A percentile compares a stretch with the other conserved stretches of the same genome.
phyloP scores from a whole-genome alignment of 768 basidiomycete genomes.

The Leucogyrophana mollusca region DNA sequence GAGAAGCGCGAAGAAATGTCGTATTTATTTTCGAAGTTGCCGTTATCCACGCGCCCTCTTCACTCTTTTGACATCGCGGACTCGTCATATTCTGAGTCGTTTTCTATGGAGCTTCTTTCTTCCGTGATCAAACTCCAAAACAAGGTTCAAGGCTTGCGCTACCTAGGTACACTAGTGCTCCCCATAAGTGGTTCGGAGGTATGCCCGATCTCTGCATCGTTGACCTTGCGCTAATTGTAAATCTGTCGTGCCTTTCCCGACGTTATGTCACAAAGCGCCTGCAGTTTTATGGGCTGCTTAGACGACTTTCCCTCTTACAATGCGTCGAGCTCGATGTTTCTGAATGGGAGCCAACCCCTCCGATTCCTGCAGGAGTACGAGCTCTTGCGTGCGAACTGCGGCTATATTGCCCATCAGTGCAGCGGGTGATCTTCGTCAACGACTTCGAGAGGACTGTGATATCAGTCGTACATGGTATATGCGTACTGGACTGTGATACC shows the following conservation, averaged over 20 bases:
- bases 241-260: slow-evolving; percentile 3
- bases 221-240: no score
- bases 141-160: slow-evolving; percentile 42
- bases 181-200: slow-evolving; percentile 59
- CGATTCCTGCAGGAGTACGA: slow-evolving; percentile 49
- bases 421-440: slow-evolving; percentile 57
- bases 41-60: slow-evolving; percentile 41
- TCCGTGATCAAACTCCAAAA: slow-evolving; percentile 35
- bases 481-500: slow-evolving; percentile 23
- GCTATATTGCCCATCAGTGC: slow-evolving; percentile 54
- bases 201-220: slow-evolving; percentile 14
- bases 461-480: slow-evolving; percentile 33
- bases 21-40: slow-evolving; percentile 45
- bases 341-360: slow-evolving; percentile 61
- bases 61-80: slow-evolving; percentile 63
- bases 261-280: slow-evolving; percentile 45
- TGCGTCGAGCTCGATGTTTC: slow-evolving; percentile 65
- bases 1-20: slow-evolving; percentile 56
- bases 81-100: slow-evolving; percentile 52
- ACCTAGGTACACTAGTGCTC: slow-evolving; percentile 64
- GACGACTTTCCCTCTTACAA: slow-evolving; percentile 47
- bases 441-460: slow-evolving; percentile 57
- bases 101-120: slow-evolving; percentile 52
- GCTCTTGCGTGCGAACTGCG: slow-evolving; percentile 60
- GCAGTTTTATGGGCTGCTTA: slow-evolving; percentile 57